Evolutionary conservation across 345 rosid genomes (phyloP).

Genomic region (Acer yangbiense): DNA sequence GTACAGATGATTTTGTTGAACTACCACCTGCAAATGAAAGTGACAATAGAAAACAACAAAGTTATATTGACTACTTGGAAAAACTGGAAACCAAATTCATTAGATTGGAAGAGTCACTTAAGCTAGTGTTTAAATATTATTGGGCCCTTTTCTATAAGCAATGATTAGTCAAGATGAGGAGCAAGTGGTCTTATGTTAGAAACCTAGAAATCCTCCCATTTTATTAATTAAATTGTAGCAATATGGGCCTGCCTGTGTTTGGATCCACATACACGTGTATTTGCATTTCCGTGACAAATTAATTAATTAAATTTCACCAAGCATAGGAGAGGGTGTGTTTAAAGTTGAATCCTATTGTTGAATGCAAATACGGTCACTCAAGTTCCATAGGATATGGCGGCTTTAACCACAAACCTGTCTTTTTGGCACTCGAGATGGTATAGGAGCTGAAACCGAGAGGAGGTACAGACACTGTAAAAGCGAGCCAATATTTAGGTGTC

Average conservation of each 20-base stretch:
- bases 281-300: background rate
- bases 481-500: slow-evolving; percentile 83
- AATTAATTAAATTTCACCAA: background rate
- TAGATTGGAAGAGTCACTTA: background rate
- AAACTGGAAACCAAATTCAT: slow-evolving; percentile 18
- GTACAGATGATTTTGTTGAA: slow-evolving; percentile 54
- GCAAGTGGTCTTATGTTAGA: background rate
- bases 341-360: background rate
- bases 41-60: slow-evolving; percentile 11
- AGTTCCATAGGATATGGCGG: slow-evolving; percentile 23
- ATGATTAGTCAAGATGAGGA: background rate
- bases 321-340: background rate
- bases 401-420: slow-evolving; percentile 48
- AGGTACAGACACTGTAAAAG: slow-evolving; percentile 76
- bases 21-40: slow-evolving; percentile 49
- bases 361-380: no score
- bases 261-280: background rate
- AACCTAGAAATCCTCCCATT: background rate
- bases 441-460: slow-evolving; percentile 94
- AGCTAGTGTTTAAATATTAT: background rate
- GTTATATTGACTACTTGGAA: slow-evolving; percentile 5
- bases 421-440: slow-evolving; percentile 59
- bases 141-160: background rate
- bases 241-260: background rate
- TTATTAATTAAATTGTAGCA: background rate